A percentile compares a stretch with the other conserved stretches of the same genome.
Evolutionary conservation across 371 early-diverging fungal species (phyloP).

Genomic region (Mucor saturninus): DNA sequence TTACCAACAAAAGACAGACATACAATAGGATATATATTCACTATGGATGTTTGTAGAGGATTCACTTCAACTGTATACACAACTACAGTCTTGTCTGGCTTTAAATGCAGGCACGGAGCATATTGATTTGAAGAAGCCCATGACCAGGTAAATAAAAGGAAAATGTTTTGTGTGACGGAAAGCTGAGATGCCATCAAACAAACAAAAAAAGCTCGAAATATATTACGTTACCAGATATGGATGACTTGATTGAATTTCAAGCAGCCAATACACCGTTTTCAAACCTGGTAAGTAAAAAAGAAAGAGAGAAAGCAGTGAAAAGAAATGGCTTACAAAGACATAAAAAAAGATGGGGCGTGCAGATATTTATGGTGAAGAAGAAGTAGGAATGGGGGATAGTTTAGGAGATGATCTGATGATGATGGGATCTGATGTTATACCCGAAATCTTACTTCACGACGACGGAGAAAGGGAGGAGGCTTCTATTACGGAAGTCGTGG

Average conservation of each 20-base stretch:
- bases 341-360: background rate
- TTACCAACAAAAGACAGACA: background rate
- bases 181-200: background rate
- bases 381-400: too few relatives aligned
- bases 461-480: too few relatives aligned
- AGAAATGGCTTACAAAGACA: background rate
- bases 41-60: constrained; percentile 9
- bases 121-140: constrained; percentile 9
- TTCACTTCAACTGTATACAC: constrained; percentile 1
- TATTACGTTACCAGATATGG: constrained; percentile 15
- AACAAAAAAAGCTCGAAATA: background rate
- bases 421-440: too few relatives aligned
- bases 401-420: too few relatives aligned
- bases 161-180: background rate
- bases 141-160: constrained; percentile 5
- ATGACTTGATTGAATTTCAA: constrained; percentile 10
- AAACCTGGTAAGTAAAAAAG: constrained; percentile 9
- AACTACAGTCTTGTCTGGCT: background rate
- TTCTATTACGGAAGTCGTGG: too few relatives aligned
- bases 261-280: constrained; percentile 4
- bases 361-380: background rate
- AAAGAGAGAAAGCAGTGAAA: background rate
- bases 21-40: background rate
- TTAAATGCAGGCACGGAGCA: background rate
- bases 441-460: too few relatives aligned